Evolutionary conservation across 2,329 filamentous ascomycete genomes (phyloP), one percentile per base, ranked within the genome.

Genomic region (Aspergillus floridensis): DNA sequence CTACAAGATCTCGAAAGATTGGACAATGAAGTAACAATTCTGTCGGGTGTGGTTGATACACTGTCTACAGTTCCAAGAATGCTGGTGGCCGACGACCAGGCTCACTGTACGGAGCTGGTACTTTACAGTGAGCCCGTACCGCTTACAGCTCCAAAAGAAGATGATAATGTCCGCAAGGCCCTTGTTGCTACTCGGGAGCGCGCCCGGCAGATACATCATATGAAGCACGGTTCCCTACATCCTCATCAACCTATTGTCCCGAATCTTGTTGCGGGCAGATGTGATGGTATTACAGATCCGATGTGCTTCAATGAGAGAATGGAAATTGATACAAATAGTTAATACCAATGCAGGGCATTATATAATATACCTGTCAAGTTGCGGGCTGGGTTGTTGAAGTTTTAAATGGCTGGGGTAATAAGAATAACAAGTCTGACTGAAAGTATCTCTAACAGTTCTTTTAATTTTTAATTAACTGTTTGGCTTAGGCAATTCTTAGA

Each of bases 31-130:
- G 83, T 96, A 50, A 82, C 93, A 70, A 92, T 97, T 79, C 83
- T 96, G 0, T 88, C 92, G 0, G 91, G 96, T 72, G 90, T 98
- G 57, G 89, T 93, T 72, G 91, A 90, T 76, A 89, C 91, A 71
- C 82, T 98, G 55, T 83, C 82, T 63, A 82, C 84, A 59, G 88
- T 88, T 61, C 91, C 92, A 54, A 86, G 81, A 48, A 84, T 87
- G 19, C 72, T 96, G 49, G 82, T 93, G 5, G 79, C 73, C n/a
- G 73, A 76, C 47, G 72, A 76, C 11, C 75, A 77, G 48, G 84
- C 70, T 80, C 84, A 71, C 72, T 76, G 86, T 80, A 95, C 84
- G 73, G 80, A 86, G 71, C 69, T 98, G 63, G 89, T 99, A 16
- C 84, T 98, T 41, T 98, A 98, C 76, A 85, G 82, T 63, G 86